Evolutionary conservation across 1,284 basidiomycete species (phyloP), one percentile per base, ranked within the genome.

Genomic region (Phylloporus sp.): DNA sequence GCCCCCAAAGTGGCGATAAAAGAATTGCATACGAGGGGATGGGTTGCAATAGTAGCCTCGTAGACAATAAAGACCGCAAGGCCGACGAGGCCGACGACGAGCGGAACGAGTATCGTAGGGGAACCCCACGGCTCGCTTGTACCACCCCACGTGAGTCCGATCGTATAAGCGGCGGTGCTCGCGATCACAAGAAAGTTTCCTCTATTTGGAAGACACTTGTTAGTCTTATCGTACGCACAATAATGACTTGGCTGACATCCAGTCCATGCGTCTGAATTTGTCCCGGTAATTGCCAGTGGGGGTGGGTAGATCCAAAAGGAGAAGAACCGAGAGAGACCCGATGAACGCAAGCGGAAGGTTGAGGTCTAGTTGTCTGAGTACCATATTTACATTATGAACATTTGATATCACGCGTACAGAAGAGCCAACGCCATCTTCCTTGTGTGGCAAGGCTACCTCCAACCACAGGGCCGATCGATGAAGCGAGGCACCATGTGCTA

Each of bases 71-170:
- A 70, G 26, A 15, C 37, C 0, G 49, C 57, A 15, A 83, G 62
- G 1, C 77, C 70, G 2, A 73, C 51, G 6, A 82, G 49, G 0
- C 82, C 82, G 7, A 83, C 47, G 44, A 80, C 71, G 1, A 85
- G 72, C 0, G 83, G 82, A 0, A 75, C 78, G 3, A 85, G 73
- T 4, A 83, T 80, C 2, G 71, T 71, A 2, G 70, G 71, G 0
- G 79, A 80, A n/a, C 40, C 58, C 84, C 84, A 85, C 0, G 78
- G 66, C 55, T 75, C 78, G 10, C 56, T 59, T 7, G 42, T 51
- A 18, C 67, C 64, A 0, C 67, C 67, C 59, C 68, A 68, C 5
- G 67, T 68, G 42, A 68, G 44, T 10, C 56, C 68, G 6, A 64
- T 53, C 26, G 65, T 56, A 24, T 22, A 69, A 8, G 61, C 61